Percentiles rank a stretch among this genome's conserved stretches.
phyloP scores from a whole-genome alignment of 1,139 yeast species.

The Lodderomyces parapsilosis region DNA sequence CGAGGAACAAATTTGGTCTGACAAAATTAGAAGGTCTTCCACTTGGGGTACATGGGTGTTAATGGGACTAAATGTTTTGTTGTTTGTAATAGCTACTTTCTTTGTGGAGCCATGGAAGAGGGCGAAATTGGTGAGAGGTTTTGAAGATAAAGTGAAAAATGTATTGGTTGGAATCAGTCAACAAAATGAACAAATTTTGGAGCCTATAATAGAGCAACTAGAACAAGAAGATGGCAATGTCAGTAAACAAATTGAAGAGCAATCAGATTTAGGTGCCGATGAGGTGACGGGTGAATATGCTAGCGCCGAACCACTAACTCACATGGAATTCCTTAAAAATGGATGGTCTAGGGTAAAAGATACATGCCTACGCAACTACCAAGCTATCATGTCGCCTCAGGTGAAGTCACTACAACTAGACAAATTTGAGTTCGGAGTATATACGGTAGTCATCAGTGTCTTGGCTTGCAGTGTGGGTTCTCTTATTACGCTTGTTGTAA shows the following conservation, averaged over 20 bases:
- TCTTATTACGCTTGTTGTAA: slow-evolving; percentile 17
- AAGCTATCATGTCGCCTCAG: slow-evolving; percentile 20
- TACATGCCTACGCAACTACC: slow-evolving; percentile 16
- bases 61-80: slow-evolving; percentile 80
- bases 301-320: not conserved
- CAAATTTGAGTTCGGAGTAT: slow-evolving; percentile 25
- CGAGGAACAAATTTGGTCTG: slow-evolving; percentile 98
- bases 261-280: not conserved
- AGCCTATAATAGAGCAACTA: slow-evolving; percentile 14
- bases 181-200: slow-evolving; percentile 13
- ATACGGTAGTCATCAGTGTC: slow-evolving; percentile 18
- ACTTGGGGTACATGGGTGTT: slow-evolving; percentile 96
- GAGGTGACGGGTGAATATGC: not conserved
- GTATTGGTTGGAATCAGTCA: slow-evolving; percentile 40
- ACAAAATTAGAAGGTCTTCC: slow-evolving; percentile 87
- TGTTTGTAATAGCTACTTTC: slow-evolving; percentile 80
- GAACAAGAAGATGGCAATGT: slow-evolving; percentile 11
- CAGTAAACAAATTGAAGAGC: not conserved
- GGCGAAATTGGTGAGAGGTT: slow-evolving; percentile 71
- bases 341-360: slow-evolving; percentile 21
- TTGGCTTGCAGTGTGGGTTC: slow-evolving; percentile 26
- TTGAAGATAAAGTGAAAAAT: slow-evolving; percentile 73
- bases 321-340: slow-evolving; percentile 6
- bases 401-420: slow-evolving; percentile 20
- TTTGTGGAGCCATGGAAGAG: slow-evolving; percentile 96